Base-by-base conservation (phyloP, 371 early-diverging fungal genomes). In the Vairimorpha apis region DNA sequence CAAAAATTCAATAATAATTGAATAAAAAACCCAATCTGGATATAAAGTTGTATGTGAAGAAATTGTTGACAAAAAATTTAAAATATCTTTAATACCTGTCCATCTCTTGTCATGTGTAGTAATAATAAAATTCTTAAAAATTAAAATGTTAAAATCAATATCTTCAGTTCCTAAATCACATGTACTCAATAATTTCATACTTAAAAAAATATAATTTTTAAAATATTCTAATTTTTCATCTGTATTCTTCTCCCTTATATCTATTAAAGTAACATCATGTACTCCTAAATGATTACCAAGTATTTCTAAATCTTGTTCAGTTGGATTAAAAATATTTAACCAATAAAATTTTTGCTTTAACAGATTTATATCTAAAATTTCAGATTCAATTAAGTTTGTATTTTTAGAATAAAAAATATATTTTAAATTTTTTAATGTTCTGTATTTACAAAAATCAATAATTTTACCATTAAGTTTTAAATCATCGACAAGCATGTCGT, bases 51-150 rank as follows among this genome's bases (percentile, higher is more conserved):
- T 77, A 63, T 75, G 59, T 37, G 44, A n/a, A 37, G 73, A 75
- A 4, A 79, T 72, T 4, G 78, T 58, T n/a, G 66, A 68, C 25
- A 79, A 53, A 44, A 82, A 82, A 73, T 79, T 79, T 16, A 79
- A 43, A 29, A 79, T 82, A 62, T 82, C 79, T 25, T 65, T 77
- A 5, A 79, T 75, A 55, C 78, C 74, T 13, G 51, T 53, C 82
- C 82, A 82, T n/a, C 62, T 67, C 64, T 77, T 79, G 65, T 82
- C 78, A 67, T 82, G 82, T 21, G 79, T 77, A 0, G 82, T 82
- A 2, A 82, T 70, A 25, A 82, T 66, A 70, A 77, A 79, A 62
- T 82, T 65, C 37, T 78, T 75, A 63, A 79, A 82, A 7, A 82
- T 53, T 13, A 82, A 49, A 51, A 82, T 79, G 43, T 82, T 82